Evolutionary conservation across 805 yeast species (phyloP), one percentile per base, ranked within the genome.

Genomic region (Saccharomycopsis oosterbeekiorum): DNA sequence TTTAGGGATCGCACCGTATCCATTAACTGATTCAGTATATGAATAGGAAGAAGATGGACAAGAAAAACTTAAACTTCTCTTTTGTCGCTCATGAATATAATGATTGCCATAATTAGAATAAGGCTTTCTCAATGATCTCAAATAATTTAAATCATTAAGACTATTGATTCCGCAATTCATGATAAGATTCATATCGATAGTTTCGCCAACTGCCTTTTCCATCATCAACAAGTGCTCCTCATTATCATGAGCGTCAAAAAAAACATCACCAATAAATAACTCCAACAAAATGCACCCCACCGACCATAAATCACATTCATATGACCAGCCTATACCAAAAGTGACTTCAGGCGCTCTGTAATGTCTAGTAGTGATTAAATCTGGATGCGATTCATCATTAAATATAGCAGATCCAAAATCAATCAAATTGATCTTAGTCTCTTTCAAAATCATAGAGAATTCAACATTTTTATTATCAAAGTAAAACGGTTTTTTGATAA

Each of bases 331-430:
- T n/a, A 83, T 79, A 1, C 97, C 97, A 37, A 94, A 74, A 1
- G 93, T 90, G 65, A 94, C 91, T 71, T 94, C 99, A 0, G 99
- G 99, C 0, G 99, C 99, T 59, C 99, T 77, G 72, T 94, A 94
- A 73, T 94, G 99, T 57, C 99, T 79, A 1, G 99, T 94, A 8
- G 97, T 89, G 11, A 94, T 97, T 15, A 94, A 84, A 21, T 88
- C 83, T 2, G 96, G 85, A 76, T 94, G 99, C 70, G 88, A 91
- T 74, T 94, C 98, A 73, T 92, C 96, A 67, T 88, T 82, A 69
- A 94, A 94, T 3, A 96, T 85, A 0, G 99, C 97, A 47, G 94
- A 85, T n/a, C 99, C 99, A 73, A 94, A 94, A 74, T 94, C 99
- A 64, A 94, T 94, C 34, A 93, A 82, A 70, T 89, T 91, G 60